Conservation (phyloP, 805 yeast genomes). For the Sporopachydermia quercuum region DNA sequence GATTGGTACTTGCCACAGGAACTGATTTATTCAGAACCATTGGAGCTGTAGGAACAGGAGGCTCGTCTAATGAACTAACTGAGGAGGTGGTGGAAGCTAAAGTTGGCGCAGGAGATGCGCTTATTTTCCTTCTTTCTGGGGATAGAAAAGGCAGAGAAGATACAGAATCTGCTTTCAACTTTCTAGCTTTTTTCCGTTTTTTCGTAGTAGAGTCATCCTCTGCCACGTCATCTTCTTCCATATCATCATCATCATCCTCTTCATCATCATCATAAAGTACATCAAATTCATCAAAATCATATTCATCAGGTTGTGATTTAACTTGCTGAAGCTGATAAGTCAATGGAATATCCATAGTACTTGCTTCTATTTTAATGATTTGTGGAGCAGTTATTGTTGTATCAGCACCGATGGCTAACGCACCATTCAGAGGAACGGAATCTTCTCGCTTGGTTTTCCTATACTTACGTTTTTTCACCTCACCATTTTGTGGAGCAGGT, state of each 20-base stretch:
- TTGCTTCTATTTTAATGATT: not conserved
- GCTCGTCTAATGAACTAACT: conserved; percentile 13
- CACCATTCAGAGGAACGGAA: not conserved
- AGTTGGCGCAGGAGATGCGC: conserved; percentile 26
- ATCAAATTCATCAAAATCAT: conserved; percentile 25
- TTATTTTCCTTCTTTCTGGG: conserved; percentile 18
- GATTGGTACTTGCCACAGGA: not conserved
- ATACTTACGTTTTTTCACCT: not conserved
- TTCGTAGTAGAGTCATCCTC: conserved; percentile 25
- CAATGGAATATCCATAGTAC: not conserved
- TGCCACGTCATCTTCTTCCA: conserved; percentile 15
- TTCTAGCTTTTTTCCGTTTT: no score
- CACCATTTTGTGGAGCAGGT: not conserved
- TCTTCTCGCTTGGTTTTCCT: not conserved
- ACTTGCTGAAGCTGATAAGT: not conserved
- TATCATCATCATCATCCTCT: conserved; percentile 9
- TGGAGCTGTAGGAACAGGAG: conserved; percentile 3
- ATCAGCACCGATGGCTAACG: not conserved
- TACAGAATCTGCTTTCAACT: no score
- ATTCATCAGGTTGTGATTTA: conserved; percentile 32
- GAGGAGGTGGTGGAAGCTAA: conserved; percentile 18
- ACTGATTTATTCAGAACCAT: conserved; percentile 1
- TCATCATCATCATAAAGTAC: conserved; percentile 8
- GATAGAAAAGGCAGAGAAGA: no score
- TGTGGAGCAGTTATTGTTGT: not conserved